Percentiles rank a stretch among this genome's conserved stretches.
Conservation (phyloP, 2,329 filamentous ascomycete species). For the Aspergillus sp. region DNA sequence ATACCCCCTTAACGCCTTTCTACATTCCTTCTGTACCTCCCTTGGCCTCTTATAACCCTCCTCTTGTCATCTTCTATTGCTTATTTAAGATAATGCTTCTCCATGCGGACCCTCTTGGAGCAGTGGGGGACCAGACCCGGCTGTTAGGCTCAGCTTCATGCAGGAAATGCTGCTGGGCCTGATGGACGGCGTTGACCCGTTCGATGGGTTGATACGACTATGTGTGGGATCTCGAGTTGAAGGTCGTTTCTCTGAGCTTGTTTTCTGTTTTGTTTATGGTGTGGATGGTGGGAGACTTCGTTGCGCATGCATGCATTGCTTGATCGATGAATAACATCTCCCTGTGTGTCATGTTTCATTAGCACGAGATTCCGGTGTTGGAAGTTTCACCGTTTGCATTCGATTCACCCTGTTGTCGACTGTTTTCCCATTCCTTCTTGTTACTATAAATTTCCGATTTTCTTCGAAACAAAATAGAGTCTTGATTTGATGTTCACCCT, state of each 20-base stretch:
- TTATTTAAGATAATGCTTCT: slow-evolving; percentile 18
- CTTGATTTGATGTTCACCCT: slow-evolving; percentile 2
- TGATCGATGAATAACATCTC: slow-evolving; percentile 20
- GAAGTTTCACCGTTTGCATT: slow-evolving; percentile 9
- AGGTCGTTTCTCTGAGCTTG: background rate
- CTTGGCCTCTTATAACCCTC: slow-evolving; percentile 8
- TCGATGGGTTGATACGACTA: slow-evolving; percentile 13
- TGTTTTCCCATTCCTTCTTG: slow-evolving; percentile 13
- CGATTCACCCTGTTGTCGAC: slow-evolving; percentile 4
- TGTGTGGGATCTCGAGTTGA: slow-evolving; percentile 6
- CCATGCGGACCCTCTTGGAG: slow-evolving; percentile 6
- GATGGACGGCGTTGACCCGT: slow-evolving; percentile 11
- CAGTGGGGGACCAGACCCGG: slow-evolving; percentile 6
- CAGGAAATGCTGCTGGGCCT: slow-evolving; percentile 35
- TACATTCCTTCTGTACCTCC: slow-evolving; percentile 8
- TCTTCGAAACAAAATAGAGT: slow-evolving; percentile 17
- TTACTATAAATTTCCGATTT: slow-evolving; percentile 17
- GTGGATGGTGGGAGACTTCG: background rate
- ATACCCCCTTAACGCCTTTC: background rate
- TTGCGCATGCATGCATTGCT: slow-evolving; percentile 14
- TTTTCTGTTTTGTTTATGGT: no score
- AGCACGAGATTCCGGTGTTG: slow-evolving; percentile 21
- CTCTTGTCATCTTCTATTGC: slow-evolving; percentile 9
- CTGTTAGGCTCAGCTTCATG: slow-evolving; percentile 29
- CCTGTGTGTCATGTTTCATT: slow-evolving; percentile 17